Evolutionary conservation across 129 eudicot genomes (phyloP).

Genomic region (Helichrysum umbraculigerum): DNA sequence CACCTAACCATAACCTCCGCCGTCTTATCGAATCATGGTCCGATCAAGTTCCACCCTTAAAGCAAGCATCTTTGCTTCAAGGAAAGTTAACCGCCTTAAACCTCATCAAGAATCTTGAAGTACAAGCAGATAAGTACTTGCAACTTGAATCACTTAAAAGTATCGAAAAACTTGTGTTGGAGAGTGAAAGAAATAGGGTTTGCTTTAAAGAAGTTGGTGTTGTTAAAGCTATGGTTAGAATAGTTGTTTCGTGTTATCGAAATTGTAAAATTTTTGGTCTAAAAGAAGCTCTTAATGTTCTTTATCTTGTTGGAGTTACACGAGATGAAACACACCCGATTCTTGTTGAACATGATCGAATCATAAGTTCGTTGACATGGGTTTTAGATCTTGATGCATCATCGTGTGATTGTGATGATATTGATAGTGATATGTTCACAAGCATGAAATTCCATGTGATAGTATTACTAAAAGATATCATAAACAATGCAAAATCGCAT

Average conservation of each 20-base stretch:
- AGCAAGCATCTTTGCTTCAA: slow-evolving; percentile 22
- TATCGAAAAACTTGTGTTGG: slow-evolving; percentile 37
- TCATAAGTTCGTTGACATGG: slow-evolving; percentile 53
- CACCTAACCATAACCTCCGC: slow-evolving; percentile 76
- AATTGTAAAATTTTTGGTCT: slow-evolving; percentile 30
- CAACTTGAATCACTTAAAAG: slow-evolving; percentile 39
- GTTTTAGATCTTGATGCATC: slow-evolving; percentile 36
- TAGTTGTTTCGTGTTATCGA: slow-evolving; percentile 39
- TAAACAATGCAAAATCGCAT: slow-evolving; percentile 35
- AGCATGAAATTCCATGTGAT: slow-evolving; percentile 40
- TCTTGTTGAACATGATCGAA: slow-evolving; percentile 32
- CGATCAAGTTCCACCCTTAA: slow-evolving; percentile 25
- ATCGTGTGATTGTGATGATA: neutral
- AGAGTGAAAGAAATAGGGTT: slow-evolving; percentile 33
- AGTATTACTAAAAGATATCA: slow-evolving; percentile 32
- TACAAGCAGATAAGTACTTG: slow-evolving; percentile 7
- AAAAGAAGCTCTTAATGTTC: slow-evolving; percentile 48
- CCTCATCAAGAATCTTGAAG: slow-evolving; percentile 39
- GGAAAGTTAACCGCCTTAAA: slow-evolving; percentile 10
- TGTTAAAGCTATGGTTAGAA: slow-evolving; percentile 31
- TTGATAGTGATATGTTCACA: neutral
- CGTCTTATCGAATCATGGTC: slow-evolving; percentile 74
- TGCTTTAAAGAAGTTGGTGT: slow-evolving; percentile 49
- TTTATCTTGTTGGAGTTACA: slow-evolving; percentile 33
- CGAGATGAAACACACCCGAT: slow-evolving; percentile 16